These are phyloP conservation scores for Aureobasidium subglaciale DNA, from an alignment of 2,329 filamentous ascomycete species.

Conservation along the genomic window DNA sequence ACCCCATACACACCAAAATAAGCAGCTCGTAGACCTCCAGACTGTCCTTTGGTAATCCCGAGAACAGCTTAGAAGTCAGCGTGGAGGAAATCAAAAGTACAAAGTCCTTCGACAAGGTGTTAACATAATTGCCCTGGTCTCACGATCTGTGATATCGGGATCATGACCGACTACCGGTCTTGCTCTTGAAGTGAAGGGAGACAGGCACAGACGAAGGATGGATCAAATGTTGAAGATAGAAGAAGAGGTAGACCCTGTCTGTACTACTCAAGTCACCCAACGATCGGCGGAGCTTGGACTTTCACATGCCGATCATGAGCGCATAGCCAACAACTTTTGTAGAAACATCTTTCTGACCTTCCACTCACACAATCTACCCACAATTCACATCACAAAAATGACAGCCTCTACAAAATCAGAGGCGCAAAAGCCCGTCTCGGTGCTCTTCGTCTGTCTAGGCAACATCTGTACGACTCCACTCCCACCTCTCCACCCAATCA, in stretches of 20 bases:
- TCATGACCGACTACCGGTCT: too few relatives aligned
- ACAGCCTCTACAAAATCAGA: neutral
- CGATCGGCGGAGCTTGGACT: neutral
- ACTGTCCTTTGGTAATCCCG: constrained; percentile 37
- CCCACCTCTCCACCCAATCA: neutral
- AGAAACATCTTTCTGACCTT: neutral
- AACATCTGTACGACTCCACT: constrained; percentile 61
- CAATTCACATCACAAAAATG: neutral
- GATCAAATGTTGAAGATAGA: neutral
- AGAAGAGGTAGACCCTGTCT: neutral
- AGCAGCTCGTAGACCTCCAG: constrained; percentile 43
- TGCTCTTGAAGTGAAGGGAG: too few relatives aligned
- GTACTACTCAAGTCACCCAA: too few relatives aligned
- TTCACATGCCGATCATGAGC: constrained; percentile 9
- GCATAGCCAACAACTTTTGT: constrained; percentile 1
- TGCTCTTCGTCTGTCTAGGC: constrained; percentile 92
- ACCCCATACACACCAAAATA: constrained; percentile 46
- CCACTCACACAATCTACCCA: neutral
- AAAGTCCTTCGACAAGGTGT: too few relatives aligned
- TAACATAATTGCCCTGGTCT: too few relatives aligned
- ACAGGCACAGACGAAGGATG: too few relatives aligned
- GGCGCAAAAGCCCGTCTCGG: constrained; percentile 46
- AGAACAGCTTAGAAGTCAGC: constrained; percentile 41
- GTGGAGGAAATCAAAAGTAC: constrained; percentile 49
- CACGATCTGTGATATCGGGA: too few relatives aligned